Evolutionary conservation across 2,329 filamentous ascomycete species (phyloP).

Genomic region (Coniochaeta sp.): DNA sequence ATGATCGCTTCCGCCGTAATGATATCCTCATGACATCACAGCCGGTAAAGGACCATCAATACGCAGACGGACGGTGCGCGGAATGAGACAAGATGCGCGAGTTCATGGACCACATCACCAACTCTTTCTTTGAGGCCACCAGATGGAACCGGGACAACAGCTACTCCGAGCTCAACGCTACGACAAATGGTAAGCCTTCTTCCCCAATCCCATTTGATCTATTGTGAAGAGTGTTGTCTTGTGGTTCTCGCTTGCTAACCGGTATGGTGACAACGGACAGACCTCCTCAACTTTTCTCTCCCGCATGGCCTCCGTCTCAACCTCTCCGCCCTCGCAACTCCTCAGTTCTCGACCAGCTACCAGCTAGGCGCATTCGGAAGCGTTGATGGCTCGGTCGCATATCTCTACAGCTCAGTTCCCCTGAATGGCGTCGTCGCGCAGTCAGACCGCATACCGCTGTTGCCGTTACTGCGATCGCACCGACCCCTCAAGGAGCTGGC

Average conservation of each 20-base stretch:
- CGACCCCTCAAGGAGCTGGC: constrained; percentile 63
- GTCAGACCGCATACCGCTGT: constrained; percentile 70
- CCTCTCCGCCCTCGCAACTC: constrained; percentile 83
- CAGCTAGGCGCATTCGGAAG: constrained; percentile 82
- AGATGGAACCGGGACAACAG: constrained; percentile 21
- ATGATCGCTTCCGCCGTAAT: background rate
- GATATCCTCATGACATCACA: background rate
- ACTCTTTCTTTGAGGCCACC: constrained; percentile 20
- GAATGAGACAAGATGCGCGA: constrained; percentile 15
- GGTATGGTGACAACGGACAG: constrained; percentile 30
- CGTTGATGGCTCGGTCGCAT: constrained; percentile 94
- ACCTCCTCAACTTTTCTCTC: constrained; percentile 81
- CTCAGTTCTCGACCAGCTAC: constrained; percentile 92
- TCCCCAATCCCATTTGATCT: background rate
- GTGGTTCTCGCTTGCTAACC: background rate
- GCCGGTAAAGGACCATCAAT: too few species aligned
- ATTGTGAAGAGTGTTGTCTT: background rate
- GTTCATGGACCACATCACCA: constrained; percentile 21
- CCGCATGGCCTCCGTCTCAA: constrained; percentile 79
- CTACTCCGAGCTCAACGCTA: constrained; percentile 20
- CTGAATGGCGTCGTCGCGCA: constrained; percentile 58
- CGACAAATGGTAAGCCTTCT: constrained; percentile 12
- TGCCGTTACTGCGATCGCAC: constrained; percentile 75
- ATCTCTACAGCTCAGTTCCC: constrained; percentile 85
- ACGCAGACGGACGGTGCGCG: background rate